phyloP scores from a whole-genome alignment of 192 early-diverging fungal genomes.

The Coemansia sp. region DNA sequence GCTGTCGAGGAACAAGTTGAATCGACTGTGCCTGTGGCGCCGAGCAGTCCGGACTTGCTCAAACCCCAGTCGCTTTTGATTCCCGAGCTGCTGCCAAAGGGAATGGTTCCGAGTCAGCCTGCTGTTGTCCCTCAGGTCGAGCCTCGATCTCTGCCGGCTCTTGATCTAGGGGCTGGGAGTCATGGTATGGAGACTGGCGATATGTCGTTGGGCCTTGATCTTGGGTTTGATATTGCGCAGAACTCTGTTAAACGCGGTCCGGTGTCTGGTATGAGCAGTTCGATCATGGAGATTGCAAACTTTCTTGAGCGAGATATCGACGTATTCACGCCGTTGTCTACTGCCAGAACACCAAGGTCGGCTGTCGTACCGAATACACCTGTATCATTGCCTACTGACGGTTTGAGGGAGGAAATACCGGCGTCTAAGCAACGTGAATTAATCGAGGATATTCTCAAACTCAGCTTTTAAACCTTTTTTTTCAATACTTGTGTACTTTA shows the following conservation, averaged over 20 bases:
- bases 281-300: conserved; percentile 39
- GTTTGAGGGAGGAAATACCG: not conserved
- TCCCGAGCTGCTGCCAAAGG: conserved; percentile 45
- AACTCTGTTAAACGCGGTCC: not conserved
- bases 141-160: not conserved
- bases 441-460: conserved; percentile 36
- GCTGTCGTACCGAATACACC: not conserved
- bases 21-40: not conserved
- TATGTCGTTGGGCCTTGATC: conserved; percentile 32
- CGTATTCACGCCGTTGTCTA: conserved; percentile 34
- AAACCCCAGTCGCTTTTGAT: conserved; percentile 48
- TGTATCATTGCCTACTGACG: not conserved
- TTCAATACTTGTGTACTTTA: not conserved
- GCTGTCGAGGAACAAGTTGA: not conserved
- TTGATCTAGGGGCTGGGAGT: not conserved
- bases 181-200: not conserved
- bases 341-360: not conserved
- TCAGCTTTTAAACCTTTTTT: conserved; percentile 13
- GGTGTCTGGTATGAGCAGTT: conserved; percentile 2
- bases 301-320: conserved; percentile 50
- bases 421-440: conserved; percentile 24
- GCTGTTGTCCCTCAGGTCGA: not conserved
- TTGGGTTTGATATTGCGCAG: conserved; percentile 39
- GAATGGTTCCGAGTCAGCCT: conserved; percentile 16
- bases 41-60: conserved; percentile 22